A percentile compares a stretch with the other conserved stretches of the same genome.
Evolutionary conservation across 495 filamentous ascomycete species (phyloP).

Genomic region (Cryomyces minteri): DNA sequence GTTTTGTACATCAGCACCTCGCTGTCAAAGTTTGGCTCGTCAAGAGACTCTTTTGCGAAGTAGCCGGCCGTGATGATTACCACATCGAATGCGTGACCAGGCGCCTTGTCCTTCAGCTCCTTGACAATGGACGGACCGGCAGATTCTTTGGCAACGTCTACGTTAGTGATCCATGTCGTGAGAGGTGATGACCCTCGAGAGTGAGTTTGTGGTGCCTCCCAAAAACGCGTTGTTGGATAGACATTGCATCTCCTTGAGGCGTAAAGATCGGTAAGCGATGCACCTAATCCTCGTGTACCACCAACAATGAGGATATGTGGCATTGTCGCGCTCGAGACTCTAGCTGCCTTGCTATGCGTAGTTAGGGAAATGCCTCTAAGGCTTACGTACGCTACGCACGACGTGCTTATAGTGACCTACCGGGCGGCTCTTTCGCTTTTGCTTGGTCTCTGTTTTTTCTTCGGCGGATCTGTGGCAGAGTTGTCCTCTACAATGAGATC

Average conservation of each 20-base stretch:
- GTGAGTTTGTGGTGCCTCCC: not conserved
- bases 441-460: too few species aligned
- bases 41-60: slow-evolving; percentile 44
- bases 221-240: slow-evolving; percentile 39
- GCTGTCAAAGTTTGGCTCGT: slow-evolving; percentile 44
- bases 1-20: slow-evolving; percentile 55
- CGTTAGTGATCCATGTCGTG: slow-evolving; percentile 20
- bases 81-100: slow-evolving; percentile 27
- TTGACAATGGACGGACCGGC: slow-evolving; percentile 12
- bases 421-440: too few species aligned
- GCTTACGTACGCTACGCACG: too few species aligned
- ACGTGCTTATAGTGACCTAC: too few species aligned
- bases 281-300: slow-evolving; percentile 47
- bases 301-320: slow-evolving; percentile 43
- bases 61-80: slow-evolving; percentile 51
- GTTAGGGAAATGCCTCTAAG: too few species aligned
- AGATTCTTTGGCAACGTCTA: slow-evolving; percentile 22
- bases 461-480: not conserved
- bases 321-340: slow-evolving; percentile 13
- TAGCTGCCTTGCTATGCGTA: too few species aligned
- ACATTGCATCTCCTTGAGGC: slow-evolving; percentile 29
- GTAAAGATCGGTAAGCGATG: slow-evolving; percentile 35
- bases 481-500: too few species aligned
- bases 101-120: slow-evolving; percentile 16
- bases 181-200: slow-evolving; percentile 14